phyloP scores from a whole-genome alignment of 2,329 filamentous ascomycete genomes.

The Colletotrichum sidae region DNA sequence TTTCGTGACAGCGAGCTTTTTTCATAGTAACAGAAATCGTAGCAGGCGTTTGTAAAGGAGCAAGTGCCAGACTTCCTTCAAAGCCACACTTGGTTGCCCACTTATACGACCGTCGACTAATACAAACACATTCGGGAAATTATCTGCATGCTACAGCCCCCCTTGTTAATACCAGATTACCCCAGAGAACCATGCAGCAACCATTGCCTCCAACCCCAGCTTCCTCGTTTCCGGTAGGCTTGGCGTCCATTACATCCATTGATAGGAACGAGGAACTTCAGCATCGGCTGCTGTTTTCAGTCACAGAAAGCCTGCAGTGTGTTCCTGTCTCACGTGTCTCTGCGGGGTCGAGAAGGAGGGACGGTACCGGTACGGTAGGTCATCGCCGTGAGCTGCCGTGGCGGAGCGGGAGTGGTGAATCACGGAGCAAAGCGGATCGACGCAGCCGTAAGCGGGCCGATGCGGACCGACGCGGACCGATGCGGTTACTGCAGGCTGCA shows the following conservation, averaged over 20 bases:
- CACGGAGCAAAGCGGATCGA: background rate
- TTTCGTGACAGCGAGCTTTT: background rate
- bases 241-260: background rate
- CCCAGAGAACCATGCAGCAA: background rate
- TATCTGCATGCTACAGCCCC: background rate
- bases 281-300: no score
- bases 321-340: no score
- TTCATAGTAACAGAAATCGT: no score
- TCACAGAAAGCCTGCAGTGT: no score
- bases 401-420: background rate
- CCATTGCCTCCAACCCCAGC: background rate
- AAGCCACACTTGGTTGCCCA: background rate
- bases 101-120: background rate
- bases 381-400: background rate
- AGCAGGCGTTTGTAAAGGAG: no score
- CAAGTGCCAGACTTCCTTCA: no score
- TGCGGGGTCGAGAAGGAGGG: no score
- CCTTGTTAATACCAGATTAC: constrained; percentile 7
- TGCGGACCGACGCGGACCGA: constrained; percentile 3
- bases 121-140: background rate
- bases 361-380: no score
- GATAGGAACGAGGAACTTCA: no score
- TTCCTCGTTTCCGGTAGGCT: background rate
- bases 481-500: background rate
- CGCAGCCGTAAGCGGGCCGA: background rate